Conservation (phyloP, 2,329 filamentous ascomycete species). For the Fusarium coicis region DNA sequence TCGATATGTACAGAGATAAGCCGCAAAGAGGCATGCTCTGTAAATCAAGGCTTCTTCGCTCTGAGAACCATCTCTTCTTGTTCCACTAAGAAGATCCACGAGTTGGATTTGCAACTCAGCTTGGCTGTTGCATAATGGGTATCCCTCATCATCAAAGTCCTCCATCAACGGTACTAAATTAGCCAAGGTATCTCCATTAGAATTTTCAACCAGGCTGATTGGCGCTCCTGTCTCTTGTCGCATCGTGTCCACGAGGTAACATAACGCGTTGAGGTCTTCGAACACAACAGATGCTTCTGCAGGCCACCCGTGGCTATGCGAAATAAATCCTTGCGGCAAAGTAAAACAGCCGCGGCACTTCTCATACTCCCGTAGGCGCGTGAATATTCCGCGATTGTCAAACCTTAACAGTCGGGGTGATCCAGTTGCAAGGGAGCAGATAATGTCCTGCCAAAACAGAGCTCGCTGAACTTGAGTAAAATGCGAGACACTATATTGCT, state of each 20-base stretch:
- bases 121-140: slow-evolving; percentile 3
- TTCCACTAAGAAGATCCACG: slow-evolving; percentile 6
- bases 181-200: fast-evolving
- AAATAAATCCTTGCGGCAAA: background rate
- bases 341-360: background rate
- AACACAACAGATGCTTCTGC: fast-evolving
- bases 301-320: fast-evolving
- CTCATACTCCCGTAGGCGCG: background rate
- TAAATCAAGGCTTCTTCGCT: background rate
- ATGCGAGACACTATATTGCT: background rate
- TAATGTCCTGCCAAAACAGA: slow-evolving; percentile 12
- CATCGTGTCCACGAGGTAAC: background rate
- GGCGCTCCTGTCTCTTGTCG: too few species aligned
- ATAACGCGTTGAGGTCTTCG: background rate
- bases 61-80: fast-evolving
- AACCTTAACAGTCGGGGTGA: background rate
- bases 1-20: slow-evolving; percentile 18
- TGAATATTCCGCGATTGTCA: background rate
- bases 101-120: slow-evolving; percentile 1
- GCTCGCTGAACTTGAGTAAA: background rate
- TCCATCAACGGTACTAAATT: background rate
- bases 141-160: background rate
- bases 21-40: slow-evolving; percentile 5
- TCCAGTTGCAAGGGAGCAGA: background rate
- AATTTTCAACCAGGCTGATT: fast-evolving